Percentiles rank a stretch among this genome's conserved stretches.
Evolutionary conservation across 2,329 filamentous ascomycete genomes (phyloP).

Genomic region (Aspergillus phoenicis): DNA sequence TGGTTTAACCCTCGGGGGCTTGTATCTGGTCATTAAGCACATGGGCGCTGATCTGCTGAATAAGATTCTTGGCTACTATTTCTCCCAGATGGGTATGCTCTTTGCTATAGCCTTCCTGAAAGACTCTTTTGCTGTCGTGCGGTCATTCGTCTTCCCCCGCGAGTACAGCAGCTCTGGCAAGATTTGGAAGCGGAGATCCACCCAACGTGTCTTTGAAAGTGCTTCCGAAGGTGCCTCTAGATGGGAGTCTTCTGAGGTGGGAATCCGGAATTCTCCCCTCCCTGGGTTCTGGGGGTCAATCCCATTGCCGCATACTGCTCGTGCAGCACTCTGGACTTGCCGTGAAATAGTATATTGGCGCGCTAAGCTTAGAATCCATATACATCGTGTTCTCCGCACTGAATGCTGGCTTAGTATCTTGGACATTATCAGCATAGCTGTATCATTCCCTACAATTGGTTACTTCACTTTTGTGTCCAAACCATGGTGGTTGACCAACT

Average conservation of each 20-base stretch:
- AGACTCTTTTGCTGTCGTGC: conserved; percentile 67
- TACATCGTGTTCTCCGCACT: conserved; percentile 55
- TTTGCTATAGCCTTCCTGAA: conserved; percentile 73
- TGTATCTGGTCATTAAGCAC: conserved; percentile 90
- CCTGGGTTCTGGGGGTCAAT: conserved; percentile 54
- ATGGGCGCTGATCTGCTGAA: conserved; percentile 79
- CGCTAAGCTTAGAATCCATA: conserved; percentile 53
- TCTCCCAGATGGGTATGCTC: conserved; percentile 76
- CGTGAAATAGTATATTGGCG: conserved; percentile 54
- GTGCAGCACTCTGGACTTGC: conserved; percentile 51
- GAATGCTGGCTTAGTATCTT: conserved; percentile 49
- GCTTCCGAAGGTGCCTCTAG: conserved; percentile 12
- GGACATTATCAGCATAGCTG: conserved; percentile 57
- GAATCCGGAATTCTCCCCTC: conserved; percentile 50
- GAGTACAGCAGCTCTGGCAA: conserved; percentile 61
- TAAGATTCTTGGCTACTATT: conserved; percentile 80
- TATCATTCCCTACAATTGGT: conserved; percentile 57
- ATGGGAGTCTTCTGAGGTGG: conserved; percentile 21
- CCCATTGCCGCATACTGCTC: conserved; percentile 44
- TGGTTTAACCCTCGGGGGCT: conserved; percentile 67
- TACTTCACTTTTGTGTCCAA: conserved; percentile 67
- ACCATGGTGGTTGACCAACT: conserved; percentile 76
- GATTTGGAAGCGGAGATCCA: conserved; percentile 51
- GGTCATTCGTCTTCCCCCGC: conserved; percentile 71
- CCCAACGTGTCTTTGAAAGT: conserved; percentile 33